Conservation (phyloP, 106 monocot genomes). For the Apostasia ramifera region DNA sequence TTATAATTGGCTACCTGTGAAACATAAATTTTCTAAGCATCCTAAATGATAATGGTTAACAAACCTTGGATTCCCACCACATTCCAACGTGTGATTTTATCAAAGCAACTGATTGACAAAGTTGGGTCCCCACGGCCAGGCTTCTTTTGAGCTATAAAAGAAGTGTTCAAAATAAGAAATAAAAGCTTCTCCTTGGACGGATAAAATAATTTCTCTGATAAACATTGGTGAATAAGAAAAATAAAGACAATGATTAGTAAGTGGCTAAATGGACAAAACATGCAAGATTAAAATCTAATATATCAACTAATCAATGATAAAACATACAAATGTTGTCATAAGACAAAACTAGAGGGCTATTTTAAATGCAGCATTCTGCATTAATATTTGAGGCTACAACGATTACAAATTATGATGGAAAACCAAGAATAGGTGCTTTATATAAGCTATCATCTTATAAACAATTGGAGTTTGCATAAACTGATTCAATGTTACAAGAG, state of each 20-base stretch:
- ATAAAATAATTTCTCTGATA: not conserved
- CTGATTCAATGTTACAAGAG: too few species aligned
- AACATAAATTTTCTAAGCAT: not conserved
- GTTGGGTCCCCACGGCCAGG: slow-evolving; percentile 92
- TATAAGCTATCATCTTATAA: too few species aligned
- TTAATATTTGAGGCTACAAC: too few species aligned
- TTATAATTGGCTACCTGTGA: too few species aligned
- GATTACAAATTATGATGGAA: too few species aligned
- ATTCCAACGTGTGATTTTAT: slow-evolving; percentile 92
- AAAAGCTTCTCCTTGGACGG: not conserved
- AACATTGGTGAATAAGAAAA: not conserved
- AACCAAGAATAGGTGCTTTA: too few species aligned
- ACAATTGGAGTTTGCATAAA: too few species aligned
- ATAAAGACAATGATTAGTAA: not conserved
- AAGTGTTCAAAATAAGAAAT: slow-evolving; percentile 4
- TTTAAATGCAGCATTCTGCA: not conserved
- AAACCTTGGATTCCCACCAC: slow-evolving; percentile 89
- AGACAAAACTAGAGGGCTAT: not conserved
- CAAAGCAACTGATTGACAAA: slow-evolving; percentile 91
- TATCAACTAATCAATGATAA: too few species aligned
- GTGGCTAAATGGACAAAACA: not conserved
- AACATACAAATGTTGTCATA: not conserved
- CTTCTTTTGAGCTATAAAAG: slow-evolving; percentile 59
- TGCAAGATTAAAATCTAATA: too few species aligned
- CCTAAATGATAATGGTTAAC: not conserved